Conservation (phyloP, 2,329 filamentous ascomycete species). For the Fusarium sp. region DNA sequence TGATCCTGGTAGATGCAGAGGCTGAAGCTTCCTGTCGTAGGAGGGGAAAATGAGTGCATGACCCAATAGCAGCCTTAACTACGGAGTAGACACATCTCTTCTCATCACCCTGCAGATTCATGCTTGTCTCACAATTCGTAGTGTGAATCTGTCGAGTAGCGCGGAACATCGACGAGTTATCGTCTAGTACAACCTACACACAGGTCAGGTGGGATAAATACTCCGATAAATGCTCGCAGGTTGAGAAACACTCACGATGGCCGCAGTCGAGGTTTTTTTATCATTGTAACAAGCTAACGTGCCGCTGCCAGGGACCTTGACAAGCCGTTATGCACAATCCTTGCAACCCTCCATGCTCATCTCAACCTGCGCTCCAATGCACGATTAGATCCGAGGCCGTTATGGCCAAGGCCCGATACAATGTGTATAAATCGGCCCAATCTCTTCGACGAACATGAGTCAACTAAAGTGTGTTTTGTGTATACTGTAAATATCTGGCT, state of each 20-base stretch:
- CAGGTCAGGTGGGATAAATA: conserved; percentile 20
- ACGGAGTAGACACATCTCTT: not conserved
- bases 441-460: not conserved
- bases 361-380: conserved; percentile 23
- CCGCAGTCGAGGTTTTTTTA: conserved; percentile 8
- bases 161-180: not conserved
- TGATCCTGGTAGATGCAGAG: not conserved
- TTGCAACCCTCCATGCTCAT: conserved; percentile 30
- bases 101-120: conserved; percentile 8
- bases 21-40: conserved; percentile 13
- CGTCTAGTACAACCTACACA: conserved; percentile 3
- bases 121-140: conserved; percentile 14
- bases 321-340: conserved; percentile 32
- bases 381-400: conserved; percentile 25
- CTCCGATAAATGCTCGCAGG: conserved; percentile 5
- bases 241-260: not conserved
- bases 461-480: not conserved
- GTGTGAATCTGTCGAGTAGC: not conserved
- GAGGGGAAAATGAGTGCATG: conserved; percentile 12
- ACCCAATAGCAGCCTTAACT: conserved; percentile 14
- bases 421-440: not conserved
- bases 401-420: conserved; percentile 3
- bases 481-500: not conserved
- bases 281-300: conserved; percentile 20
- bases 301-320: conserved; percentile 34